These are phyloP conservation scores for Calocybe cyanea DNA, from an alignment of 768 basidiomycete species.

Conservation along the genomic window DNA sequence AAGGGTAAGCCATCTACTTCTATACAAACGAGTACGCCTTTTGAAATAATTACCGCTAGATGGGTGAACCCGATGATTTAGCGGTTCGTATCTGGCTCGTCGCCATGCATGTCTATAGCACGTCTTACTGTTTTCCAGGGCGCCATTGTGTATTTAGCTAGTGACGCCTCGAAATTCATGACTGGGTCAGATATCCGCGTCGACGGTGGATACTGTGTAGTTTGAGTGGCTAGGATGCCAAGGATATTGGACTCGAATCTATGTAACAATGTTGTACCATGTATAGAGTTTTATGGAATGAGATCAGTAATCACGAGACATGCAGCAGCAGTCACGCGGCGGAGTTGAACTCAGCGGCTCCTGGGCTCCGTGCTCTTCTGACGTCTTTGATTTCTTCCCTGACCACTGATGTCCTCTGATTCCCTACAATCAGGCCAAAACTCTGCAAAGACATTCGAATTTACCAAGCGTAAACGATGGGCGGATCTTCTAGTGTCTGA, in stretches of 20 bases:
- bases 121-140: slow-evolving; percentile 41
- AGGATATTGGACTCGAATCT: too few relatives aligned
- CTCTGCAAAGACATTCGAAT: slow-evolving; percentile 55
- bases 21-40: background rate
- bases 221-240: background rate
- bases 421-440: slow-evolving; percentile 12
- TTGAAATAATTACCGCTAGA: slow-evolving; percentile 34
- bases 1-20: slow-evolving; percentile 44
- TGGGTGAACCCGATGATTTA: slow-evolving; percentile 92
- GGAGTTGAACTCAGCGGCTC: too few relatives aligned
- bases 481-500: slow-evolving; percentile 76
- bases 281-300: too few relatives aligned
- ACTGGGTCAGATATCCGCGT: slow-evolving; percentile 83
- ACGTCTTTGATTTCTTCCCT: background rate
- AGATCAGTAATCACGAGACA: too few relatives aligned
- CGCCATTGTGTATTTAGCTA: slow-evolving; percentile 86
- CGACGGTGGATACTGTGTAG: slow-evolving; percentile 81
- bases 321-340: too few relatives aligned
- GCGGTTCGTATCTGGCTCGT: slow-evolving; percentile 59
- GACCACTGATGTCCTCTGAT: slow-evolving; percentile 8
- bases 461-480: slow-evolving; percentile 86
- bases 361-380: background rate
- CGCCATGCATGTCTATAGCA: background rate
- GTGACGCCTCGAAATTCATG: slow-evolving; percentile 87
- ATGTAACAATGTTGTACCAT: too few relatives aligned